Evolutionary conservation across 2,329 filamentous ascomycete species (phyloP), one percentile per base, ranked within the genome.

Genomic region (Pseudopyricularia javanii): DNA sequence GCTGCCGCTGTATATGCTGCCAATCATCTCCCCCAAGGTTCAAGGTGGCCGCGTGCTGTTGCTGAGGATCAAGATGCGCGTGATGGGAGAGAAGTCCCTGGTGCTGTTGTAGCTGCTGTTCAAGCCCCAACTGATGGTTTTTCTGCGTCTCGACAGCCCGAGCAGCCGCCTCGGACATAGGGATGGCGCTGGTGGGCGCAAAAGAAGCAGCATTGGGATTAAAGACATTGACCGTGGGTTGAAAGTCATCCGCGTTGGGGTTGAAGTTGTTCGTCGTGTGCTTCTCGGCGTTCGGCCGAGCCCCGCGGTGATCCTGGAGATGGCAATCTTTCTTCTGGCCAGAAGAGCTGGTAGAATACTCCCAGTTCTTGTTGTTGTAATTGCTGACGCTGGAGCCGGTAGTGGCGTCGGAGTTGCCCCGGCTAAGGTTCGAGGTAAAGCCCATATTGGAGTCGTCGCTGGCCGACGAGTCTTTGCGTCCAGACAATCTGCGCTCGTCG

Each of bases 151-250:
- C 40, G 11, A 45, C 40, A 26, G 40, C 40, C 33, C 12, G 49
- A 35, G 49, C 49, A 12, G 12, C 32, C 33, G 33, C 24, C 14
- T 50, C 32, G 1, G 49, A 24, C 22, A 45, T 45, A 24, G 40
- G 40, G 40, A 45, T 45, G 22, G 40, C 40, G 11, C 40, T 45
- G 40, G 20, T 45, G 17, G 49, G 49, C n/a, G 49, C 49, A 24
- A 50, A 50, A n/a, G 35, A 34, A 4, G 49, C 49, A 40, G 49
- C 49, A 26, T 34, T 35, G 11, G 49, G 49, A 14, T 50, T 50
- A 26, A 50, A 28, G 22, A 32, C 20, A 24, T 50, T 40, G 20
- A 15, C 14, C 11, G 40, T 12, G 22, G 49, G 49, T 7, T 34
- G 32, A 17, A 50, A 50, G 22, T 35, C 26, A 12, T 34, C 33